Evolutionary conservation across 2,329 filamentous ascomycete genomes (phyloP).

Genomic region (Pseudocercospora musae): DNA sequence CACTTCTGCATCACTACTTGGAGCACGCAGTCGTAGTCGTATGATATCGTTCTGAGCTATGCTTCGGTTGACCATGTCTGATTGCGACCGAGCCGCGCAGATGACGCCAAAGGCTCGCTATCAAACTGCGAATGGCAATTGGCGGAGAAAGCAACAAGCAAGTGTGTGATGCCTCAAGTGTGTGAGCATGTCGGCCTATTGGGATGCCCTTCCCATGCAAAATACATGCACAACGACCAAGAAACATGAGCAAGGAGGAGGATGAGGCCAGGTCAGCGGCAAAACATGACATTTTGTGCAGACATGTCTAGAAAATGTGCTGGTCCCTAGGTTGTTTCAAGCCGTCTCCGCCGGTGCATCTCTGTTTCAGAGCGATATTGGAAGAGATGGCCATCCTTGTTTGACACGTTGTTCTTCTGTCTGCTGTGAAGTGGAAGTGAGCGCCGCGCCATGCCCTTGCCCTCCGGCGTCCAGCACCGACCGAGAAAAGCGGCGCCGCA

Average conservation of each 20-base stretch:
- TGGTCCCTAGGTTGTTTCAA: neutral
- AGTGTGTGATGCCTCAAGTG: neutral
- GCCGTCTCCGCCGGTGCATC: conserved; percentile 12
- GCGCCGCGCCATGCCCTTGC: too few relatives aligned
- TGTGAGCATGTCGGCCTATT: too few relatives aligned
- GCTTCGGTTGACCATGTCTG: neutral
- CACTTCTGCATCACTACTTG: neutral
- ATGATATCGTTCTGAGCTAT: too few relatives aligned
- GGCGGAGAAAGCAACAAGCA: neutral
- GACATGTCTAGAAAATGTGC: too few relatives aligned
- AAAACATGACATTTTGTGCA: neutral
- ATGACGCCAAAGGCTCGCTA: neutral
- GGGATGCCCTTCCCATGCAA: too few relatives aligned
- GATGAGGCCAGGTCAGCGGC: too few relatives aligned
- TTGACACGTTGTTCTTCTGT: neutral
- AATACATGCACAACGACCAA: neutral
- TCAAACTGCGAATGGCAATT: neutral
- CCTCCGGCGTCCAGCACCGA: too few relatives aligned
- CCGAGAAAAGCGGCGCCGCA: neutral
- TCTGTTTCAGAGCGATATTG: conserved; percentile 8
- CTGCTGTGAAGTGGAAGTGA: neutral
- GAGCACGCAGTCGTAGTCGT: neutral
- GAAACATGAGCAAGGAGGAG: too few relatives aligned
- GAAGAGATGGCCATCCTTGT: neutral
- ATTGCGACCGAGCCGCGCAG: neutral